phyloP scores from a whole-genome alignment of 768 basidiomycete species.

The Chalciporus sphaerocephalus region DNA sequence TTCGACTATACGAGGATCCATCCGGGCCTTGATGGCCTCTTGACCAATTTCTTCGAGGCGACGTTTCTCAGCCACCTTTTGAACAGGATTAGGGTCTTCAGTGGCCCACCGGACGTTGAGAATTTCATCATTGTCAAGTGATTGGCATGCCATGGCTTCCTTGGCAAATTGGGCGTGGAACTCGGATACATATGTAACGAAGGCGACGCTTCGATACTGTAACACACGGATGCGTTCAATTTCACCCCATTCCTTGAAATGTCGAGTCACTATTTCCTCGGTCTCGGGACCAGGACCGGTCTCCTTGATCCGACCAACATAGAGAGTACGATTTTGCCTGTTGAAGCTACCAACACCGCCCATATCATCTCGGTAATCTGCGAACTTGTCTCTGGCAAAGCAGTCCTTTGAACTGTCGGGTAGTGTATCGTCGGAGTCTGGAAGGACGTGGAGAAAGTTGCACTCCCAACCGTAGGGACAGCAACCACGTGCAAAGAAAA shows the following conservation, averaged over 20 bases:
- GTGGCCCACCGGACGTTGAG: slow-evolving; percentile 99
- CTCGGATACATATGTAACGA: slow-evolving; percentile 91
- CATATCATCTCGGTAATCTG: slow-evolving; percentile 99
- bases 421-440: slow-evolving; percentile 59
- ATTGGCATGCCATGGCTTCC: slow-evolving; percentile 98
- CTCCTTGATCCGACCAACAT: slow-evolving; percentile 92
- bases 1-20: slow-evolving; percentile 87
- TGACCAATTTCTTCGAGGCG: slow-evolving; percentile 81
- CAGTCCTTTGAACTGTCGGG: slow-evolving; percentile 95
- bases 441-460: slow-evolving; percentile 89
- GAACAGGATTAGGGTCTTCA: slow-evolving; percentile 93
- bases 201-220: slow-evolving; percentile 92
- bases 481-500: slow-evolving; percentile 94
- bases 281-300: slow-evolving; percentile 85
- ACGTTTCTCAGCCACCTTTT: slow-evolving; percentile 80
- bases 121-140: slow-evolving; percentile 94
- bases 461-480: slow-evolving; percentile 99
- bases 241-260: slow-evolving; percentile 95
- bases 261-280: slow-evolving; percentile 83
- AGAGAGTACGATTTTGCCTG: slow-evolving; percentile 89
- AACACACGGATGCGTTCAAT: slow-evolving; percentile 89
- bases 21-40: slow-evolving; percentile 75
- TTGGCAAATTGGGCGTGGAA: slow-evolving; percentile 91
- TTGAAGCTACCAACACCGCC: slow-evolving; percentile 98
- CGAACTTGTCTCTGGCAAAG: slow-evolving; percentile 94